A percentile compares a stretch with the other conserved stretches of the same genome.
Conservation (phyloP, 2,329 filamentous ascomycete species). For the Curvularia eragrostidis region DNA sequence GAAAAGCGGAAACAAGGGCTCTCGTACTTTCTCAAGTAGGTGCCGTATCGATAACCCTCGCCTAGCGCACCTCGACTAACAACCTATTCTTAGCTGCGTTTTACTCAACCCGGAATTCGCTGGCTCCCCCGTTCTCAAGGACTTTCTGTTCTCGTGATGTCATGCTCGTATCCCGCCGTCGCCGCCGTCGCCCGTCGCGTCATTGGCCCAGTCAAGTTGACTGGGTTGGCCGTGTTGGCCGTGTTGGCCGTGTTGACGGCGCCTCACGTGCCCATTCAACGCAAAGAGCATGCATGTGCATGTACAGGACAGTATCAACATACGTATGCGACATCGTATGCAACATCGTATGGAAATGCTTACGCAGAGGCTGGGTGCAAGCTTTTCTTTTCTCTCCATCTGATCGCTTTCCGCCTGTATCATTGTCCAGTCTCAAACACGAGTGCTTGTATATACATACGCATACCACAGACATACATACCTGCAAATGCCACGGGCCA, state of each 20-base stretch:
- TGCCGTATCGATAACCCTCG: constrained; percentile 29
- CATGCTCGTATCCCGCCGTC: constrained; percentile 1
- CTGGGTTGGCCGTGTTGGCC: background rate
- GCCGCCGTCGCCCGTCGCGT: background rate
- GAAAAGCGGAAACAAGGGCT: constrained; percentile 83
- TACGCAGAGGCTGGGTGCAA: background rate
- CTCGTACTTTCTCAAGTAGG: constrained; percentile 92
- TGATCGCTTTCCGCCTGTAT: background rate
- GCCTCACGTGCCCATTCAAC: background rate
- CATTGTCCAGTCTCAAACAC: background rate
- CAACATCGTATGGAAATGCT: background rate
- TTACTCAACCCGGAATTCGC: constrained; percentile 93
- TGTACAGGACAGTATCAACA: no score
- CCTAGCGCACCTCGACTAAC: constrained; percentile 39
- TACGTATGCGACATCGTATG: background rate
- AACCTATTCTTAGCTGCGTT: constrained; percentile 70
- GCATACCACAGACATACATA: background rate
- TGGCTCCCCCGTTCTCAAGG: constrained; percentile 86
- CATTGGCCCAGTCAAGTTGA: no score
- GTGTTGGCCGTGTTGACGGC: no score
- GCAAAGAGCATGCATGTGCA: background rate
- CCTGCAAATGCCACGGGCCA: background rate
- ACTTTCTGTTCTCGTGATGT: constrained; percentile 75
- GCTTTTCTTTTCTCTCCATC: background rate
- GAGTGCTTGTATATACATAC: background rate